Evolutionary conservation across 1,284 basidiomycete species (phyloP).

Genomic region (Trichosporon asahii): DNA sequence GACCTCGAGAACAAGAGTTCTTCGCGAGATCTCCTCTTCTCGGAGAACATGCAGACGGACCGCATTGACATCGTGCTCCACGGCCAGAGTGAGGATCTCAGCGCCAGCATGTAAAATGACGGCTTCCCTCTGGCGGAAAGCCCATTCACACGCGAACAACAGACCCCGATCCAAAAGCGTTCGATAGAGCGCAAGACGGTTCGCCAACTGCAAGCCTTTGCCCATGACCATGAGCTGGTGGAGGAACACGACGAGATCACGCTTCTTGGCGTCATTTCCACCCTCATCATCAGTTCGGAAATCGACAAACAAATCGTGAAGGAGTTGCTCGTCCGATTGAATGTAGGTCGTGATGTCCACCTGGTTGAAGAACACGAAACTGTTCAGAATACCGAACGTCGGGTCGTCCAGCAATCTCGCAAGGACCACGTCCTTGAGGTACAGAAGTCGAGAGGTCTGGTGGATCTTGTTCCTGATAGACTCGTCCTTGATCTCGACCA

Average conservation of each 20-base stretch:
- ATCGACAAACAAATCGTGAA: conserved; percentile 71
- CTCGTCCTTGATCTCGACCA: conserved; percentile 72
- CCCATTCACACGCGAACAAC: conserved; percentile 88
- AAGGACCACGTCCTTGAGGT: conserved; percentile 96
- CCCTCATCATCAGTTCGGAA: conserved; percentile 62
- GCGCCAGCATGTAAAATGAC: conserved; percentile 74
- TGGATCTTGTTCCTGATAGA: conserved; percentile 82
- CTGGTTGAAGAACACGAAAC: conserved; percentile 97
- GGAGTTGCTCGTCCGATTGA: conserved; percentile 70
- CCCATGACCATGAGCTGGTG: conserved; percentile 94
- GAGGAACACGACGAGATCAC: conserved; percentile 76
- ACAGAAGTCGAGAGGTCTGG: conserved; percentile 92
- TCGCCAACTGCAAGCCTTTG: conserved; percentile 88
- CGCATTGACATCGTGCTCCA: conserved; percentile 88
- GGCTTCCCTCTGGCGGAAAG: conserved; percentile 58
- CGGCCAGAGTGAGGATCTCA: conserved; percentile 78
- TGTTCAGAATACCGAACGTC: conserved; percentile 94
- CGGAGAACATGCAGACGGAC: conserved; percentile 79
- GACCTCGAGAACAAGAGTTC: conserved; percentile 69
- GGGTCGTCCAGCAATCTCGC: conserved; percentile 91
- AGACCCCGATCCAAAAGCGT: conserved; percentile 83
- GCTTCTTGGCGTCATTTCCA: conserved; percentile 28
- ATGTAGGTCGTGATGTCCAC: conserved; percentile 94
- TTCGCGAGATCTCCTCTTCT: conserved; percentile 61
- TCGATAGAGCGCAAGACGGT: conserved; percentile 83